Percentiles rank a stretch among this genome's conserved stretches.
Evolutionary conservation across 495 filamentous ascomycete species (phyloP).

Genomic region (Aspergillus indologenus): DNA sequence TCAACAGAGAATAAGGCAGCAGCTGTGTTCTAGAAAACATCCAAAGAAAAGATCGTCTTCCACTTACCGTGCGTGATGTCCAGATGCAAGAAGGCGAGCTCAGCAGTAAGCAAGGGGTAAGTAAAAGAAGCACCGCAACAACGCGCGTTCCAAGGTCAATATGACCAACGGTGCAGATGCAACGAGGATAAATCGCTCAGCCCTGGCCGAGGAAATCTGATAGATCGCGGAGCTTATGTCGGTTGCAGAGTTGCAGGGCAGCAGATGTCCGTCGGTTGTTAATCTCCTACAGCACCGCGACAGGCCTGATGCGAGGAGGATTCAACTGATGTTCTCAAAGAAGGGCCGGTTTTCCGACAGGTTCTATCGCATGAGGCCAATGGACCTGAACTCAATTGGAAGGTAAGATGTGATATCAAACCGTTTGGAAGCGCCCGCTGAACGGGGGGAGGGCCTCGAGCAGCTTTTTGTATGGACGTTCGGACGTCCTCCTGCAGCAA

Average conservation of each 20-base stretch:
- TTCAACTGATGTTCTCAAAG: not conserved
- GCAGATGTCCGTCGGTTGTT: not conserved
- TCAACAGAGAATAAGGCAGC: too few relatives aligned
- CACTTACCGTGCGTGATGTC: slow-evolving; percentile 8
- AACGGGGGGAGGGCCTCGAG: not conserved
- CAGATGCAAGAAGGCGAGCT: not conserved
- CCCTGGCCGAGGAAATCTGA: slow-evolving; percentile 4
- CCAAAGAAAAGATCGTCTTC: not conserved
- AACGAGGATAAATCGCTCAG: slow-evolving; percentile 17
- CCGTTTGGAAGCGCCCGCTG: not conserved
- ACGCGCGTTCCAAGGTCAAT: slow-evolving; percentile 12
- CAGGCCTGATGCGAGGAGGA: not conserved
- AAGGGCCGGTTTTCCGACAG: not conserved
- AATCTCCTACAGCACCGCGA: too few relatives aligned
- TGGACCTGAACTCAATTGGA: not conserved
- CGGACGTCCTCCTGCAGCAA: not conserved
- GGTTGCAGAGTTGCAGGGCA: not conserved
- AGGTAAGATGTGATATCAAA: not conserved
- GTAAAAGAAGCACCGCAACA: not conserved
- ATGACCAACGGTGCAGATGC: slow-evolving; percentile 9
- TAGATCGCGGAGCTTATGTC: slow-evolving; percentile 6
- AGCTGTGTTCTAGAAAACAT: slow-evolving; percentile 4
- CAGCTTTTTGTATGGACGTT: slow-evolving; percentile 3
- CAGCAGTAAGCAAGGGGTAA: slow-evolving; percentile 5
- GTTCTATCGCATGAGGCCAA: not conserved